Percentiles rank a stretch among this genome's conserved stretches.
Conservation (phyloP, 176 grass and related monocot species). For the Stipa capillata region DNA sequence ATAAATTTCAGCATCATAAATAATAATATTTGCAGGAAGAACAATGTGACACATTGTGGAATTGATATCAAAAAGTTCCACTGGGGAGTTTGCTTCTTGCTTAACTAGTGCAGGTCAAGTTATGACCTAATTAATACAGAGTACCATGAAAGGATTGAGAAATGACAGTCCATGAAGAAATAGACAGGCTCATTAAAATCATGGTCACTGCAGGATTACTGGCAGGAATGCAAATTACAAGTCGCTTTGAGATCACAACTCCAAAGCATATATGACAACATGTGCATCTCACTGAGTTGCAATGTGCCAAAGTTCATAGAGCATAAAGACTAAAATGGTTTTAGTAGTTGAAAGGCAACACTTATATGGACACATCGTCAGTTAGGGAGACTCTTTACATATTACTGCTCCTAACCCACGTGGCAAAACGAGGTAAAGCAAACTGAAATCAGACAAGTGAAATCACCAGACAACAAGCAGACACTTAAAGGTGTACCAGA, state of each 20-base stretch:
- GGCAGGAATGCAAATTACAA: not conserved
- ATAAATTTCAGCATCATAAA: not conserved
- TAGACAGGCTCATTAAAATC: not conserved
- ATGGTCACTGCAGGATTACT: not conserved
- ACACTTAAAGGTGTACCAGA: not conserved
- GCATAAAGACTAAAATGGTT: not conserved
- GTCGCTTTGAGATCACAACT: not conserved
- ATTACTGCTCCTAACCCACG: not conserved
- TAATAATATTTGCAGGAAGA: not conserved
- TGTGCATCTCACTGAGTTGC: not conserved
- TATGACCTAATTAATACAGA: not conserved
- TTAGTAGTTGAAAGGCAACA: not conserved
- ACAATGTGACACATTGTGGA: not conserved
- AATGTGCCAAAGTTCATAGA: not conserved
- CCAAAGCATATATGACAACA: not conserved
- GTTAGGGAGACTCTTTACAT: not conserved
- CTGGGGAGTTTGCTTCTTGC: not conserved
- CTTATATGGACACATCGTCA: not conserved
- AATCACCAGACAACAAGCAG: not conserved
- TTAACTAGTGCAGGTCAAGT: not conserved
- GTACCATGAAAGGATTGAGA: not conserved
- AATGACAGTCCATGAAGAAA: not conserved
- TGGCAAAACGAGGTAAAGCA: not conserved
- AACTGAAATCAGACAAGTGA: not conserved
- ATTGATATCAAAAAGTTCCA: not conserved